Base-by-base conservation (phyloP, 1,284 basidiomycete genomes). In the Heterobasidion occidentale region DNA sequence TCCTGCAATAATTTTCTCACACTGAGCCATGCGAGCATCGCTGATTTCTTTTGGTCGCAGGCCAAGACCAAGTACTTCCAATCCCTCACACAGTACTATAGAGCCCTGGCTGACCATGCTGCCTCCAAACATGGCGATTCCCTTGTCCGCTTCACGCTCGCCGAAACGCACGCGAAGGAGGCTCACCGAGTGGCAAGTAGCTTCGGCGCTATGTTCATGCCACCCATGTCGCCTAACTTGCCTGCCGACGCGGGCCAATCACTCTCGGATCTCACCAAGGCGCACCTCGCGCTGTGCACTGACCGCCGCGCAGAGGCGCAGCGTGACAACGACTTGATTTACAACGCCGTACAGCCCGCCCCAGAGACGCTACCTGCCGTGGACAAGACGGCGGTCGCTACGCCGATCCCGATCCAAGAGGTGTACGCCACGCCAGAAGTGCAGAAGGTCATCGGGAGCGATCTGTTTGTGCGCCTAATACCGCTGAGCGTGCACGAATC, bases 291-390 rank as follows among this genome's bases (percentile, higher is more conserved):
- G 1, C 72, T 94, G 34, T 88, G 90, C 63, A 76, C 80, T 0
- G 94, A 96, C 62, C 84, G 84, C 56, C 88, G 86, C 67, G 77
- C 73, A 53, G 86, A 91, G 56, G 90, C 91, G 0, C 80, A 85
- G 56, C 85, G 89, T 57, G 94, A 98, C 73, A 99, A 99, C 70
- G 96, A 99, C 67, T 81, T 99, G 50, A 97, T 99, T 63, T 99
- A 99, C 74, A 95, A 99, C 68, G 93, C 93, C n/a, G 82, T 96
- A 56, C 74, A 95, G 0, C 93, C 94, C 0, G 77, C 88, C 4
- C 80, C 88, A 14, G 91, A 94, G 17, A 81, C 90, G 0, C 79
- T 99, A 0, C 84, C 94, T 0, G 68, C 76, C 0, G 83, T 97
- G 55, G 94, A 97, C 54, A 92, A 92, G 67, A 76, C 88, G 0